Base-by-base conservation (phyloP, 805 yeast genomes). In the Metschnikowia lachancei region DNA sequence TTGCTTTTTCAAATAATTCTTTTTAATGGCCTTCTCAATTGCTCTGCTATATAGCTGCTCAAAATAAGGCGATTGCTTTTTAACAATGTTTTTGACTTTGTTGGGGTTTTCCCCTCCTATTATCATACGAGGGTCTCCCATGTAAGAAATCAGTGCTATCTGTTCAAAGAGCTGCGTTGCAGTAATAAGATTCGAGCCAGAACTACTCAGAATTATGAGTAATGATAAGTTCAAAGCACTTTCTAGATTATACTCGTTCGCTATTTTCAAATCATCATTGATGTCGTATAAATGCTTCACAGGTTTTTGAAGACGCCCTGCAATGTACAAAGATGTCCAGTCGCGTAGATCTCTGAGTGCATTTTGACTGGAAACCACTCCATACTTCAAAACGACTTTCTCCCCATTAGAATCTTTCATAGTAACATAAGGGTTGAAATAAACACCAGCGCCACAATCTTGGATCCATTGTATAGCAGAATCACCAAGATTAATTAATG, bases 281-380 rank as follows among this genome's bases (percentile, higher is more conserved):
- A 48, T 43, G 56, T 82, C 87, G 52, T 81, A 76, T 33, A 87
- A 63, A 29, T 87, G 75, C 50, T 86, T 84, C 4, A 92, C 95
- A 0, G 99, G 99, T 59, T 94, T 94, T 57, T 94, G 99, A 47
- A 94, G 70, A 51, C 99, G 74, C 1, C 99, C 99, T 1, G 97
- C 95, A 16, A 94, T 60, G 58, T 94, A 94, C 57, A 94, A 76
- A 0, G 90, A 78, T 24, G 81, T 72, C 99, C 99, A 94, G 45
- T 84, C 80, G n/a, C 79, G 71, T 22, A 94, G 68, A 66, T 94
- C 99, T 31, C 71, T 71, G 32, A 82, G 65, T 17, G 88, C 66
- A 9, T 75, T 75, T 18, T 78, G 76, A 52, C 78, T 72, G 4
- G 88, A 81, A 1, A 90, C 84, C 11, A 90, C 83, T 12, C 99